Evolutionary conservation across 2,329 filamentous ascomycete genomes (phyloP).

Genomic region (Clarireedia sp.): DNA sequence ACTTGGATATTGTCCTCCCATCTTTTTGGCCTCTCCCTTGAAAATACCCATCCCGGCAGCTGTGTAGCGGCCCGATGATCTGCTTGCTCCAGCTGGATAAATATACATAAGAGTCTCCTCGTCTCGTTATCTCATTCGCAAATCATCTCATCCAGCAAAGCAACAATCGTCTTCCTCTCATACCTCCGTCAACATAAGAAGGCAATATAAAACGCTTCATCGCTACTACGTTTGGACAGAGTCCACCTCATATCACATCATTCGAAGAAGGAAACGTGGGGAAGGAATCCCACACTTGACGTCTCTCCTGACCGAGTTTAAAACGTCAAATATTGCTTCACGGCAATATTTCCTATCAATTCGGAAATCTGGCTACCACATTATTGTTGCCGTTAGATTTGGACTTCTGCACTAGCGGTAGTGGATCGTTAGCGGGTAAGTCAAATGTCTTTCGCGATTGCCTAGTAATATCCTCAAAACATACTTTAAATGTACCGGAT

Average conservation of each 20-base stretch:
- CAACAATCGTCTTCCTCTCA: not conserved
- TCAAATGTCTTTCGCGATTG: too few species aligned
- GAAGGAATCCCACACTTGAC: too few species aligned
- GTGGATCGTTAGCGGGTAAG: not conserved
- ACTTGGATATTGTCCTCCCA: slow-evolving; percentile 9
- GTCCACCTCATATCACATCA: too few species aligned
- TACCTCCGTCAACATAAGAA: not conserved
- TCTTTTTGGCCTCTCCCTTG: slow-evolving; percentile 3
- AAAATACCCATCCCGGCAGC: not conserved
- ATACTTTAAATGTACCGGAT: too few species aligned
- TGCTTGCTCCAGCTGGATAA: not conserved
- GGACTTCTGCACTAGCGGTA: not conserved
- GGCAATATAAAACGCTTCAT: too few species aligned
- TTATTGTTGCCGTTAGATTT: not conserved
- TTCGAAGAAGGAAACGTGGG: too few species aligned
- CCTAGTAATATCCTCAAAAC: too few species aligned
- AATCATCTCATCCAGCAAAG: not conserved
- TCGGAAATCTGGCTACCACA: not conserved
- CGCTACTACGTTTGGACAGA: too few species aligned
- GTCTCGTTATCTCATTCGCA: not conserved
- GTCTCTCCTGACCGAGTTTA: too few species aligned
- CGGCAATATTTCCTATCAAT: not conserved
- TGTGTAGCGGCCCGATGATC: slow-evolving; percentile 12
- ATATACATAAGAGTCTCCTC: slow-evolving; percentile 1
- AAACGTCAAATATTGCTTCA: not conserved